These are phyloP conservation scores for Annulohypoxylon moriforme DNA, from an alignment of 495 filamentous ascomycete genomes.

Conservation along the genomic window DNA sequence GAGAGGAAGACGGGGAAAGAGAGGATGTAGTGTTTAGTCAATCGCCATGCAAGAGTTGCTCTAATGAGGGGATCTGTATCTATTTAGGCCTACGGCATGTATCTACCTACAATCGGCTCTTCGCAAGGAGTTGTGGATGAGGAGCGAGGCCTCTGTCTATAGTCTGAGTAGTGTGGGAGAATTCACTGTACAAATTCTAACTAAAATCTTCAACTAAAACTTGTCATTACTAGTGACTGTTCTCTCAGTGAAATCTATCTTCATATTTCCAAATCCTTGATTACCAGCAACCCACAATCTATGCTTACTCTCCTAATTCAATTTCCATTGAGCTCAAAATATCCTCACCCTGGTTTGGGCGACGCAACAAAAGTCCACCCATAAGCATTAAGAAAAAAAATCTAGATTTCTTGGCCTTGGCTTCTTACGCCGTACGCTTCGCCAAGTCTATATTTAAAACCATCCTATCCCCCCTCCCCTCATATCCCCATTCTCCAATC, in stretches of 20 bases:
- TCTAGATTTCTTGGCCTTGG: conserved; percentile 5
- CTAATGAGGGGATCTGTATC: conserved; percentile 35
- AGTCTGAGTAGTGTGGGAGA: conserved; percentile 12
- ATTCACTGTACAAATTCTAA: conserved; percentile 40
- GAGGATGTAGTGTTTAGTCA: conserved; percentile 8
- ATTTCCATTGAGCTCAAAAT: background rate
- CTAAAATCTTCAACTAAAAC: background rate
- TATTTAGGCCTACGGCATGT: conserved; percentile 32
- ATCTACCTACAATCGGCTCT: conserved; percentile 28
- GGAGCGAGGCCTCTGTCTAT: conserved; percentile 28
- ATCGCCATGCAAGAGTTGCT: conserved; percentile 6
- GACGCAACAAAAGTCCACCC: background rate
- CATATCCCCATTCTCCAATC: background rate
- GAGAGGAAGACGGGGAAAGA: background rate
- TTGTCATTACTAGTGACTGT: conserved; percentile 1
- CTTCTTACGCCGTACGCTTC: background rate
- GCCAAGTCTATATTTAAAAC: conserved; percentile 12
- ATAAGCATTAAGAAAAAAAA: background rate
- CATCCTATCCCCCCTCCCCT: background rate
- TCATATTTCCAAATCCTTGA: background rate
- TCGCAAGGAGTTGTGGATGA: background rate
- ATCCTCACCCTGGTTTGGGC: background rate
- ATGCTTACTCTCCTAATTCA: background rate
- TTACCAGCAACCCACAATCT: background rate
- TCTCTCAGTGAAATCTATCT: background rate